Evolutionary conservation across 2,329 filamentous ascomycete genomes (phyloP).

Genomic region (Pestalotiopsis fici): DNA sequence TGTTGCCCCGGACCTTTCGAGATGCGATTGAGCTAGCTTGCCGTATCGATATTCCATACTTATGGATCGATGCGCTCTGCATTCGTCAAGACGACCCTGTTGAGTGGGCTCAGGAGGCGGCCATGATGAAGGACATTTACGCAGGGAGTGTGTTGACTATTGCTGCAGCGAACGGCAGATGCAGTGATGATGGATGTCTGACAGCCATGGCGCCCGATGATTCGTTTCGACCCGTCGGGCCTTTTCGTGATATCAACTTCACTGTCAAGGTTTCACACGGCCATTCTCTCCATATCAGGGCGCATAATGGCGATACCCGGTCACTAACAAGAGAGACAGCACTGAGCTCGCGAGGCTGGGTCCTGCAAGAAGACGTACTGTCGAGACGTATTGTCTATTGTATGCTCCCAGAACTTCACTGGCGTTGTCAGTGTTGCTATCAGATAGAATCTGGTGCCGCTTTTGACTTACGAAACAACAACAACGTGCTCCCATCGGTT

Average conservation of each 20-base stretch:
- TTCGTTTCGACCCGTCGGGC: no score
- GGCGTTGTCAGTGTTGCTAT: neutral
- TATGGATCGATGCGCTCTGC: slow-evolving; percentile 5
- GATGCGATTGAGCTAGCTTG: neutral
- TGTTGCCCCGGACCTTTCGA: neutral
- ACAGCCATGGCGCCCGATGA: neutral
- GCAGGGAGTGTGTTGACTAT: neutral
- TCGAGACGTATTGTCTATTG: neutral
- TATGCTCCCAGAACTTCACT: neutral
- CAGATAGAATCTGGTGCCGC: neutral
- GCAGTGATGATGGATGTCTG: neutral
- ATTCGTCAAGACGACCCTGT: neutral
- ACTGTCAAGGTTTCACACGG: neutral
- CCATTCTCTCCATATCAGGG: neutral
- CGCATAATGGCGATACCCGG: neutral
- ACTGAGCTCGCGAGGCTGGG: neutral
- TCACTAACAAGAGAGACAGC: neutral
- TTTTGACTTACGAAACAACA: neutral
- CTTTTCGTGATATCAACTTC: neutral
- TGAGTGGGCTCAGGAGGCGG: neutral
- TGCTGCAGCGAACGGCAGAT: neutral
- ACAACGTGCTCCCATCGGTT: neutral
- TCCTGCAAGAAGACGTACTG: neutral
- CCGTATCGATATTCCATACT: neutral
- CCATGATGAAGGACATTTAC: neutral